Evolutionary conservation across 202 grass and related monocot genomes (phyloP), one percentile per base, ranked within the genome.

Genomic region (Alloteropsis angusta): DNA sequence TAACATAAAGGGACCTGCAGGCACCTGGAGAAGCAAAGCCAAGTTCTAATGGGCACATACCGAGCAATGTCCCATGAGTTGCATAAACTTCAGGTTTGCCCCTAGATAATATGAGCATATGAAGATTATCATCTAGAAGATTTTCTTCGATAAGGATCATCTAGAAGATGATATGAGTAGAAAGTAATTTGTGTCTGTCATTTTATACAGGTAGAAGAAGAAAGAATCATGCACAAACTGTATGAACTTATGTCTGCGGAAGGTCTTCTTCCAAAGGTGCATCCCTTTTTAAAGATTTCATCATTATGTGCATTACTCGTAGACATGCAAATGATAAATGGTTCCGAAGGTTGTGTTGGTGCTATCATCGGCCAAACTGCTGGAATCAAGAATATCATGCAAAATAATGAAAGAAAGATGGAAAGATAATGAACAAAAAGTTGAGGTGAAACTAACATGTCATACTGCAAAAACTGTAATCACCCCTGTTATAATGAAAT

Each of bases 211-310:
- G 80, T 92, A 19, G 83, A 88, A 72, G 89, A 92, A 75, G 83
- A 92, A 80, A 76, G 68, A 85, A 74, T 83, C 43, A 86, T 92
- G 89, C 75, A 18, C 47, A 88, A 91, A 21, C 61, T 91, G 18
- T 86, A 88, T 45, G 79, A 83, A 56, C 23, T 85, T 50, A 88
- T 91, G 89, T 66, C 64, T 68, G 70, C 17, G 19, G 80, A 88
- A 82, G 82, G 82, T 30, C 69, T 88, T 77, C 58, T 91, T 76
- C 80, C 86, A 46, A 83, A 88, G 85, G 85, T 91, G 72, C 34
- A 52, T 26, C 21, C 12, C n/a, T 9, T 68, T 68, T 44, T 42
- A 16, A 45, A 43, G 2, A 47, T 47, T 68, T 30, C 14, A 15
- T 30, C 14, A 26, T 44, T 44, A 26, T 68, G 15, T 30, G 13